Base-by-base conservation (phyloP, 139 green algal species). In the Trebouxia sp. region DNA sequence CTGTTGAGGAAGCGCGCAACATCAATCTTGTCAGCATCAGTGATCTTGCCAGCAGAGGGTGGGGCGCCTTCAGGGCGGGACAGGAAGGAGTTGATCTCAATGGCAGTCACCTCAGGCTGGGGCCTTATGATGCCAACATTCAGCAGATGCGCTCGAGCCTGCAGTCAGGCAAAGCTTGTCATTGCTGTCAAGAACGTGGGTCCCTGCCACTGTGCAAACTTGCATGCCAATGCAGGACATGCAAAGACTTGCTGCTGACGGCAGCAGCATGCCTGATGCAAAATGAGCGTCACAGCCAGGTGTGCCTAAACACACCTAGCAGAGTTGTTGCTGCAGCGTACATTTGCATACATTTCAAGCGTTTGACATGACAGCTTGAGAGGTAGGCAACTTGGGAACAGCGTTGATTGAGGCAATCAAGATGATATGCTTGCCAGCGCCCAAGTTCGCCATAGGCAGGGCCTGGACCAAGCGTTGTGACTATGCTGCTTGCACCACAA, bases 1-100 rank as follows among this genome's bases (percentile, higher is more conserved):
- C 81, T 84, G 87, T 97, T 97, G 17, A 97, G 85, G 89, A 97
- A 97, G 66, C 89, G 86, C 0, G 86, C 83, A 67, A 97, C 90
- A 42, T 96, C 93, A 32, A 80, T 82, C 38, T 75, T 82, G n/a
- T 92, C 88, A 39, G 81, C 84, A 26, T 89, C 85, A 15, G 80
- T 51, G 8, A 89, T 83, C 66, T 78, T 85, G 42, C 83, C 85
- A 6, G 56, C 70, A 0, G 17, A 15, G 22, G 62, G 30, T 0
- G 83, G 83, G 6, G 79, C 85, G 26, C 85, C 84, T 0, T 86
- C 79, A 3, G 81, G 39, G 6, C 72, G n/a, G 14, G 32, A 26
- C 66, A 90, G 70, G 35, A 76, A 87, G 2, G 47, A 32, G 32
- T 83, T 80, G 41, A 90, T 70, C 26, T 87, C 32, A 6, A 75